Percentiles rank a stretch among this genome's conserved stretches.
phyloP scores from a whole-genome alignment of 257 asterid species.

The Capsicum pubescens region DNA sequence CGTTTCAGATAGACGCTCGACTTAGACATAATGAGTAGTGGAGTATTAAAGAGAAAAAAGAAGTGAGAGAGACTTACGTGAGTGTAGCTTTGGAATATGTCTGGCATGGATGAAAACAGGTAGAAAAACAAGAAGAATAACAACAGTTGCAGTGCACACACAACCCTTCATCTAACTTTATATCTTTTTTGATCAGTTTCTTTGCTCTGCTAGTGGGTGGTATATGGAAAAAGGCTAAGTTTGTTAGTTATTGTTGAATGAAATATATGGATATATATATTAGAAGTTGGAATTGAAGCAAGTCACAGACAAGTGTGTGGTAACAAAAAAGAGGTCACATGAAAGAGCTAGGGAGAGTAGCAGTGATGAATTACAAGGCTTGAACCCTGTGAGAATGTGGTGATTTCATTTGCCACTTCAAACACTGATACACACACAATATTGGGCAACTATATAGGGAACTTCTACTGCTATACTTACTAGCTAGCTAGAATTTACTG shows the following conservation, averaged over 20 bases:
- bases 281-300: constrained; percentile 62
- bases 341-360: constrained; percentile 42
- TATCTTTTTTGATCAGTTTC: not conserved
- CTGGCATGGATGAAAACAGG: constrained; percentile 51
- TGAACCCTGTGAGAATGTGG: constrained; percentile 33
- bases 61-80: constrained; percentile 43
- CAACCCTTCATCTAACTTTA: constrained; percentile 40
- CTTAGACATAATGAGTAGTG: no score
- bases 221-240: no score
- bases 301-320: constrained; percentile 54
- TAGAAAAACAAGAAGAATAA: constrained; percentile 43
- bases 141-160: constrained; percentile 32
- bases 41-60: not conserved
- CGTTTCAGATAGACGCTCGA: no score
- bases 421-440: not conserved
- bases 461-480: no score
- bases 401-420: constrained; percentile 11
- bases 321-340: constrained; percentile 48
- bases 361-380: constrained; percentile 38
- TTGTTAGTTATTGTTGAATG: not conserved
- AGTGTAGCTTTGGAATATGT: constrained; percentile 34
- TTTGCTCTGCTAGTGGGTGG: not conserved
- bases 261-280: constrained; percentile 34
- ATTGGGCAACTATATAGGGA: no score
- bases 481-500: no score